Conservation (phyloP, 2,329 filamentous ascomycete species). For the Penicillium italicum region DNA sequence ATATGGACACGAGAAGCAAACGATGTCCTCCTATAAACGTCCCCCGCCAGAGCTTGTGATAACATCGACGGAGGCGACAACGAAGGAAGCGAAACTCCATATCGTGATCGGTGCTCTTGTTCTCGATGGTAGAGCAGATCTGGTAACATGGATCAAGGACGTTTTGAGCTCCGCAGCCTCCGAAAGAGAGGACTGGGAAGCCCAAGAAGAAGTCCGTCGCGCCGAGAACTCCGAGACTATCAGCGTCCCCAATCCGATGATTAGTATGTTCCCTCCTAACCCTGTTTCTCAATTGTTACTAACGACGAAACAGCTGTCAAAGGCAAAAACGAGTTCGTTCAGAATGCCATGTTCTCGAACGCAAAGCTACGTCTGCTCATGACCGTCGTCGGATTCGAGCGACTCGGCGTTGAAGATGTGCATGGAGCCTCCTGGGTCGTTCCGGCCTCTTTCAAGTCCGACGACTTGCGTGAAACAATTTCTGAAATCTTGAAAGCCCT, state of each 20-base stretch:
- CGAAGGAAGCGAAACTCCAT: slow-evolving; percentile 66
- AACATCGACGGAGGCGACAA: slow-evolving; percentile 62
- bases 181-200: slow-evolving; percentile 74
- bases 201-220: slow-evolving; percentile 60
- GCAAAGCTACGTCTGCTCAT: slow-evolving; percentile 81
- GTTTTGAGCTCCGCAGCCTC: slow-evolving; percentile 64
- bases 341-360: slow-evolving; percentile 81
- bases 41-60: slow-evolving; percentile 81
- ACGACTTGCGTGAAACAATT: slow-evolving; percentile 64
- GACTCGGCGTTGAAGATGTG: slow-evolving; percentile 65
- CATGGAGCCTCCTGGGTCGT: slow-evolving; percentile 75
- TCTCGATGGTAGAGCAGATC: slow-evolving; percentile 71
- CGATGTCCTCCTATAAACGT: slow-evolving; percentile 60
- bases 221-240: slow-evolving; percentile 37
- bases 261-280: slow-evolving; percentile 45
- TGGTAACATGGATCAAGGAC: slow-evolving; percentile 77
- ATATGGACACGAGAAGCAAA: slow-evolving; percentile 81
- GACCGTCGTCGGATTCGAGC: slow-evolving; percentile 67
- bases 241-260: slow-evolving; percentile 26
- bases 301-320: slow-evolving; percentile 51
- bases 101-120: slow-evolving; percentile 76
- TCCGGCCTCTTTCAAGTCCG: slow-evolving; percentile 61
- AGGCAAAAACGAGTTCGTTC: slow-evolving; percentile 63
- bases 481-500: slow-evolving; percentile 73
- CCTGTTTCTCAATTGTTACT: slow-evolving; percentile 2